A percentile compares a stretch with the other conserved stretches of the same genome.
These are phyloP conservation scores for Schizophyllum commune DNA, from an alignment of 1,284 basidiomycete species.

Conservation along the genomic window DNA sequence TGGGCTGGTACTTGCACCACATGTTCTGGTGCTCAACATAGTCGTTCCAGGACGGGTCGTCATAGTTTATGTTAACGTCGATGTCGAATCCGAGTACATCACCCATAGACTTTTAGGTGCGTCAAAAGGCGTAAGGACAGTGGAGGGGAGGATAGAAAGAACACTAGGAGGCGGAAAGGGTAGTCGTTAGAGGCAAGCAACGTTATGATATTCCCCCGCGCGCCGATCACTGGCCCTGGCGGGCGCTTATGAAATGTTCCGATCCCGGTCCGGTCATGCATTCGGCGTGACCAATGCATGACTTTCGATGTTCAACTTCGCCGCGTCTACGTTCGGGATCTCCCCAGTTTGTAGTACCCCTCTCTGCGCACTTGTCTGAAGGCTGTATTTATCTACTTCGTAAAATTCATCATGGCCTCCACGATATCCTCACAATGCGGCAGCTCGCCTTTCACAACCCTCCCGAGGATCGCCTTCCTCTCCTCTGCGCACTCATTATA, in stretches of 20 bases:
- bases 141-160: not conserved
- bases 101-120: not conserved
- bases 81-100: not conserved
- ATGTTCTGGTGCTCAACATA: constrained; percentile 12
- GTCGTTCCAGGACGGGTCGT: constrained; percentile 5
- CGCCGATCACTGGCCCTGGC: not conserved
- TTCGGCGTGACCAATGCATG: not conserved
- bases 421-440: too few relatives aligned
- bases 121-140: not conserved
- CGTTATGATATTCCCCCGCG: not conserved
- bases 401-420: too few relatives aligned
- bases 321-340: not conserved
- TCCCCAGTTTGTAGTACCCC: not conserved
- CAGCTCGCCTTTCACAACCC: too few relatives aligned
- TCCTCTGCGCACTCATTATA: too few relatives aligned
- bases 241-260: not conserved
- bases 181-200: not conserved
- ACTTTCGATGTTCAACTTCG: not conserved
- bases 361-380: too few relatives aligned
- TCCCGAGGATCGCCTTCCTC: too few relatives aligned
- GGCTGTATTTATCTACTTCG: too few relatives aligned
- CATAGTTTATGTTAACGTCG: not conserved
- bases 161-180: not conserved
- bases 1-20: constrained; percentile 13
- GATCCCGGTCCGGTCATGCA: not conserved